Evolutionary conservation across 208 protist genomes (phyloP).

Genomic region (Acanthamoeba triangularis): DNA sequence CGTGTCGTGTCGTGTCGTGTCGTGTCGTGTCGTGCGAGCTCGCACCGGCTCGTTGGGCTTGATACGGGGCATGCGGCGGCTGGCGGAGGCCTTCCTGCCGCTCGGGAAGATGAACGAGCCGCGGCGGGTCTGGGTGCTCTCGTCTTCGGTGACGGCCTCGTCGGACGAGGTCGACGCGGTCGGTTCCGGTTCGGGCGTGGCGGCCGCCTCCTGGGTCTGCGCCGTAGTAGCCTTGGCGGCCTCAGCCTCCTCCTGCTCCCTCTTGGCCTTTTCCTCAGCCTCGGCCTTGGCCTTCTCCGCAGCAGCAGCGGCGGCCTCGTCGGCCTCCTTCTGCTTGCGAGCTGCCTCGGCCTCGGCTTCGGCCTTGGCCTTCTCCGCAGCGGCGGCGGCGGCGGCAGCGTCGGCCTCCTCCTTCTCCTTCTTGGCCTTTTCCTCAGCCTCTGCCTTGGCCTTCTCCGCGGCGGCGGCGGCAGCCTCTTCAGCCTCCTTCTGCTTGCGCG

Average conservation of each 20-base stretch:
- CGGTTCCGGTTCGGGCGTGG: background rate
- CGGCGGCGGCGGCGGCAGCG: too few relatives aligned
- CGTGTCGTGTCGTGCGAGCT: too few relatives aligned
- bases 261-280: background rate
- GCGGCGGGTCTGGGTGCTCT: background rate
- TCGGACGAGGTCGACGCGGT: background rate
- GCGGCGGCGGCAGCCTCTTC: too few relatives aligned
- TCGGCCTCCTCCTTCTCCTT: background rate
- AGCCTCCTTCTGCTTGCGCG: background rate
- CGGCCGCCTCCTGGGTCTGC: background rate
- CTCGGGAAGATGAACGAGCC: conserved; percentile 51
- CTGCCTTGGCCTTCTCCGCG: too few relatives aligned
- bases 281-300: conserved; percentile 5
- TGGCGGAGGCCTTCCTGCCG: conserved; percentile 25
- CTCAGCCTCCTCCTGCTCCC: background rate
- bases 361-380: background rate
- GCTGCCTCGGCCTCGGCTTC: background rate
- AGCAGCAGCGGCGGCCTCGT: background rate
- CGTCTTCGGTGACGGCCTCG: background rate
- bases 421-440: too few relatives aligned
- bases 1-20: too few relatives aligned
- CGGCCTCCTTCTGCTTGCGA: background rate
- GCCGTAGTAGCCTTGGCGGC: background rate
- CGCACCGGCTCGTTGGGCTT: conserved; percentile 52
- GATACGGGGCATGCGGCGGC: background rate